Evolutionary conservation across 306 rosid genomes (phyloP).

Genomic region (Begonia loranthoides): DNA sequence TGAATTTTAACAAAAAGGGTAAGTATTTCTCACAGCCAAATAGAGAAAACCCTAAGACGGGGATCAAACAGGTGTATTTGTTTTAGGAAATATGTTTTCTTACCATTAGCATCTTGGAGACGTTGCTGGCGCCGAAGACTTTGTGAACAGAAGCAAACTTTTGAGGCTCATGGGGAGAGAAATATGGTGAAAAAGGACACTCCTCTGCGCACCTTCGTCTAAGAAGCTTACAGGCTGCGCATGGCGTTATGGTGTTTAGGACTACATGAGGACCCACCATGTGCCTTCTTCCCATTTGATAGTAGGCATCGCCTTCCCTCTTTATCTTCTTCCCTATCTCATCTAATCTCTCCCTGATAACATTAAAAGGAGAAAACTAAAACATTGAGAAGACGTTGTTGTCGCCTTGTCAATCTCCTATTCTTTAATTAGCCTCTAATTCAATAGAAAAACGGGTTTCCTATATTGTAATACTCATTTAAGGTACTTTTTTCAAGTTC

Average conservation of each 20-base stretch:
- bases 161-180: constrained; percentile 89
- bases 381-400: no score
- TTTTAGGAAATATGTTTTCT: not conserved
- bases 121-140: constrained; percentile 90
- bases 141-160: constrained; percentile 92
- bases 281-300: constrained; percentile 43
- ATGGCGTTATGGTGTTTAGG: constrained; percentile 81
- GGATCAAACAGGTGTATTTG: not conserved
- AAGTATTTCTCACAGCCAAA: not conserved
- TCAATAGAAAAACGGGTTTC: no score
- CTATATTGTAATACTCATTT: not conserved
- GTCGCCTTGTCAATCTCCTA: no score
- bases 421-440: not conserved
- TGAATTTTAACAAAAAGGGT: constrained; percentile 3
- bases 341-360: constrained; percentile 57
- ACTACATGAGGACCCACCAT: constrained; percentile 44
- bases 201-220: constrained; percentile 87
- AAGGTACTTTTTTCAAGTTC: not conserved
- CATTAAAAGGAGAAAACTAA: no score
- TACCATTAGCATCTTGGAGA: constrained; percentile 93
- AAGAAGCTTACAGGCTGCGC: constrained; percentile 83
- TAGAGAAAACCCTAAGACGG: not conserved
- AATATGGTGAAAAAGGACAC: constrained; percentile 86
- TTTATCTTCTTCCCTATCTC: constrained; percentile 79
- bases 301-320: constrained; percentile 40